Base-by-base conservation (phyloP, 768 basidiomycete genomes). In the Calocera viscosa region DNA sequence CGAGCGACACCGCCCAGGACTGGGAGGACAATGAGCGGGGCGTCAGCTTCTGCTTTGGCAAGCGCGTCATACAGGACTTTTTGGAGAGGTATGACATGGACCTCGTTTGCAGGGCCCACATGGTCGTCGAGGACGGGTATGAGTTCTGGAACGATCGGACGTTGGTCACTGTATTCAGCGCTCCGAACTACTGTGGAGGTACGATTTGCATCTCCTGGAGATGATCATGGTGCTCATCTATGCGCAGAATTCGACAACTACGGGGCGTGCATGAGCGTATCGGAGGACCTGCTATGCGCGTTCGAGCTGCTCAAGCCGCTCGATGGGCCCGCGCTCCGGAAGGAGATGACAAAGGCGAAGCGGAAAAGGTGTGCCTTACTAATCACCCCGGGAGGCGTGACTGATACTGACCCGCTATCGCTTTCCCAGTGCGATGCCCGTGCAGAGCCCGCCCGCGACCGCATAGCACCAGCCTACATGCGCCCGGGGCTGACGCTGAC, bases 1-100 rank as follows among this genome's bases (percentile, higher is more conserved):
- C 96, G 40, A 94, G 91, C 43, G 96, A 99, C 75, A 96, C 95
- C 12, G 94, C 96, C 19, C 74, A 91, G 64, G 96, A 98, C 74
- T 99, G 96, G 96, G 96, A 98, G 78, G 96, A 99, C 76, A 99
- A 98, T 76, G 96, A 99, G 76, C 83, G 96, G 65, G 96, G 96
- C 19, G 96, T 99, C 68, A 96, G 93, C 75, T 99, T 94, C 80
- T 98, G 96, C 78, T 99, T 97, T 73, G 96, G 96, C 64, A 98
- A 97, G 80, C 86, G 86, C 14, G 90, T 98, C 71, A 97, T 98
- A 74, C 95, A 95, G 73, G 90, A 94, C 70, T 97, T 98, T 81
- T 80, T 98, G 66, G 86, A 26, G 70, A 86, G 89, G 69, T 94
- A 94, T 74, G 95, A 99, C 77, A 97, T 99, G 90, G 95, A 99